Percentiles rank a stretch among this genome's conserved stretches.
Conservation (phyloP, 805 yeast genomes). For the Blastobotrys muscicola region DNA sequence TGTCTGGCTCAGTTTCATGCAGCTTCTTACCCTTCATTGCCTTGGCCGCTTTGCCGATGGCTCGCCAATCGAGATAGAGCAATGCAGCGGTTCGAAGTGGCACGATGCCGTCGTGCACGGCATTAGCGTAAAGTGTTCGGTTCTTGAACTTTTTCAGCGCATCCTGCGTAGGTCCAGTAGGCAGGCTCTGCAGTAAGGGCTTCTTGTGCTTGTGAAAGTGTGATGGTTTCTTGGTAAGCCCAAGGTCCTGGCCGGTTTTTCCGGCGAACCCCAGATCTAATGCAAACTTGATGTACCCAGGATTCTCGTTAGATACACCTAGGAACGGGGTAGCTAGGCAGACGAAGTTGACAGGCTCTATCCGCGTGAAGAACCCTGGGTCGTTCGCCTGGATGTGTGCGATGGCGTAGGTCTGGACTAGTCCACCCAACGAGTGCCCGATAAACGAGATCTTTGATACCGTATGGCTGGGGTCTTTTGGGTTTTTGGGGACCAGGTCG, state of each 20-base stretch:
- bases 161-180: constrained; percentile 62
- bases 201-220: constrained; percentile 23
- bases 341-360: constrained; percentile 70
- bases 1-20: constrained; percentile 1
- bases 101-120: constrained; percentile 89
- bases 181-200: constrained; percentile 68
- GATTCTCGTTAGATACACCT: constrained; percentile 84
- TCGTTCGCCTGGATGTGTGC: constrained; percentile 56
- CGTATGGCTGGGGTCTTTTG: constrained; percentile 12
- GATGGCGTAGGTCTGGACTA: constrained; percentile 82
- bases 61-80: constrained; percentile 77
- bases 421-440: constrained; percentile 92
- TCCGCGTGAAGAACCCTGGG: constrained; percentile 55
- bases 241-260: constrained; percentile 82
- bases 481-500: constrained; percentile 38
- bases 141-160: constrained; percentile 53
- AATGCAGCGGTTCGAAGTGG: constrained; percentile 87
- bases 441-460: constrained; percentile 70
- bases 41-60: constrained; percentile 43
- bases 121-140: constrained; percentile 83
- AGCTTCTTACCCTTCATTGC: constrained; percentile 20
- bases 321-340: constrained; percentile 81
- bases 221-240: constrained; percentile 40
- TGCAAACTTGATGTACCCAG: constrained; percentile 73
- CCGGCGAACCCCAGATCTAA: constrained; percentile 88